Evolutionary conservation across 257 asterid genomes (phyloP).

Genomic region (Ilex asprella): DNA sequence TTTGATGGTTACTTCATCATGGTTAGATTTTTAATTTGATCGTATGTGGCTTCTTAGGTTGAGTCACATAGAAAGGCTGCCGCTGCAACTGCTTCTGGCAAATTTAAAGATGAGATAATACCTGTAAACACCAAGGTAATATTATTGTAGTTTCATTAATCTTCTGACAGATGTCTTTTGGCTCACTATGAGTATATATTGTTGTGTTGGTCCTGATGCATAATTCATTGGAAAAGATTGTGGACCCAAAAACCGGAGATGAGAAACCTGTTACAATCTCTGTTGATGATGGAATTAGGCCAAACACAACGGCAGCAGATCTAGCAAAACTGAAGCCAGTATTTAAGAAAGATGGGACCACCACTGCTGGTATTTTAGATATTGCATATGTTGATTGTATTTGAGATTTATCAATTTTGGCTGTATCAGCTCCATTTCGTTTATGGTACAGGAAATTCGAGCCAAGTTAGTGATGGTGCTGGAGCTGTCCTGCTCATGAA

Average conservation of each 20-base stretch:
- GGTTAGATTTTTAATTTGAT: neutral
- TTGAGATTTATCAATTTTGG: conserved; percentile 8
- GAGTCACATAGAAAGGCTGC: conserved; percentile 96
- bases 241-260: conserved; percentile 93
- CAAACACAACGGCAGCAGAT: conserved; percentile 53
- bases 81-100: conserved; percentile 95
- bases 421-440: conserved; percentile 7
- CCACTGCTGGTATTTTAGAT: conserved; percentile 75
- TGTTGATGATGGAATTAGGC: conserved; percentile 88
- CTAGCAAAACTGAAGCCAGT: conserved; percentile 82
- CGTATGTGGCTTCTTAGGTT: conserved; percentile 40
- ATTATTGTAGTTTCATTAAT: conserved; percentile 1
- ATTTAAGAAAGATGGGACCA: conserved; percentile 97
- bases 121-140: conserved; percentile 82
- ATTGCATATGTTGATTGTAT: neutral
- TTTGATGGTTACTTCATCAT: conserved; percentile 2
- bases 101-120: conserved; percentile 86
- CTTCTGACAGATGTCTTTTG: neutral
- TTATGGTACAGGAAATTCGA: conserved; percentile 64
- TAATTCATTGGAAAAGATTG: conserved; percentile 42
- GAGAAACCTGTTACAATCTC: conserved; percentile 83
- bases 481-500: conserved; percentile 98
- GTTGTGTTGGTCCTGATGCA: conserved; percentile 10
- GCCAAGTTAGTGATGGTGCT: conserved; percentile 99
- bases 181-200: neutral